Evolutionary conservation across 2,329 filamentous ascomycete genomes (phyloP), one percentile per base, ranked within the genome.

Genomic region (Trichoderma oligosporum): DNA sequence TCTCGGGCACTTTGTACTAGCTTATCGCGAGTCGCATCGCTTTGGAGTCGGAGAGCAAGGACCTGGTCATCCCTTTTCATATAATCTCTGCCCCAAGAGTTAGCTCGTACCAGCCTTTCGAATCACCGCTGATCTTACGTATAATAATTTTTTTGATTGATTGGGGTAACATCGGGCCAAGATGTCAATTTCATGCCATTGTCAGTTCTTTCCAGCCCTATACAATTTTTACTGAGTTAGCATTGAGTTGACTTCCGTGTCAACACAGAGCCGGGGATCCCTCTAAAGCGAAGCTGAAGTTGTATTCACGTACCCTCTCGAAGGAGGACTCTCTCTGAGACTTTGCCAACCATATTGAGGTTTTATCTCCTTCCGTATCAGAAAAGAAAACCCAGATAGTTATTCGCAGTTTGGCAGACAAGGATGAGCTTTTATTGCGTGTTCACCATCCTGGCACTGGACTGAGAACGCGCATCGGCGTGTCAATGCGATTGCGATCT

Each of bases 101-200:
- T 51, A 68, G 62, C 36, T 58, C 24, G 31, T 46, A 36, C 25
- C 27, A 41, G 35, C 56, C 22, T 52, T 22, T 33, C 20, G 16
- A 31, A 16, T 56, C 22, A 25, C 6, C 6, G 4, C 16, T 2
- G 8, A 11, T 25, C 38, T 29, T 80, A 94, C 90, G 92, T 96
- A 73, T 97, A 97, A 74, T 99, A 99, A 73, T 99, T 99, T 78
- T 99, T 99, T 73, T 99, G 94, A 71, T 99, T 99, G 74, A 99
- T 99, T 67, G 94, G 90, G 41, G 84, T 82, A 58, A 96, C 86
- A 68, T 94, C 88, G 8, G 94, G 93, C 93, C 94, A 99, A 71
- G 82, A 95, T 46, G 91, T 89, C 69, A 94, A 84, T 70, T 92
- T 94, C 87, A 99, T 93, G 75, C 93, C 92, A 83, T 99, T 99